Evolutionary conservation across 2,329 filamentous ascomycete genomes (phyloP).

Genomic region (Diaporthe caulivora): DNA sequence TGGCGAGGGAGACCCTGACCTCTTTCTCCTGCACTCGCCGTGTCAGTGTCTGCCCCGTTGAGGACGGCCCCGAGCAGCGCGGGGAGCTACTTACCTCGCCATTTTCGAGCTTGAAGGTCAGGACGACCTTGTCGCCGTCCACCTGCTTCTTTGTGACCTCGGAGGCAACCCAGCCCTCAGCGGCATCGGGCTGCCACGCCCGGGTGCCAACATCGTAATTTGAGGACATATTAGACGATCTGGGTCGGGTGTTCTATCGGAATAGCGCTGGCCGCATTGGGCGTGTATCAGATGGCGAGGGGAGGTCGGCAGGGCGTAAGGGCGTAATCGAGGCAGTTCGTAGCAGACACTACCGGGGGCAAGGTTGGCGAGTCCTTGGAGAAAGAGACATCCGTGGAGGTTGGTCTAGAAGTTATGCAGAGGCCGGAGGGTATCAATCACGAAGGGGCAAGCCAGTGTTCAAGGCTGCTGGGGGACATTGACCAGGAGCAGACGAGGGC

Average conservation of each 20-base stretch:
- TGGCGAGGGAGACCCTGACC: slow-evolving; percentile 81
- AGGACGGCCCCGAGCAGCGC: background rate
- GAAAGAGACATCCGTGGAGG: slow-evolving; percentile 40
- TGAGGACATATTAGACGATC: slow-evolving; percentile 77
- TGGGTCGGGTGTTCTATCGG: slow-evolving; percentile 32
- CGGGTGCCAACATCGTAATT: slow-evolving; percentile 96
- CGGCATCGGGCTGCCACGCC: slow-evolving; percentile 97
- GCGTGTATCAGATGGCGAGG: slow-evolving; percentile 30
- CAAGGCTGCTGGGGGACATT: slow-evolving; percentile 33
- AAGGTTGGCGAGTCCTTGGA: slow-evolving; percentile 39
- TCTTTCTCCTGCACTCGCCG: slow-evolving; percentile 74
- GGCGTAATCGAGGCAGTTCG: slow-evolving; percentile 33
- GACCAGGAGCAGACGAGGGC: slow-evolving; percentile 15
- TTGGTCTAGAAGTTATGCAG: slow-evolving; percentile 7
- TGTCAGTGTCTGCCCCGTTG: slow-evolving; percentile 29
- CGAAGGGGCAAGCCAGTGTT: slow-evolving; percentile 33
- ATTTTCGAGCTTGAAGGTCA: slow-evolving; percentile 91
- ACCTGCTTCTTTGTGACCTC: slow-evolving; percentile 89
- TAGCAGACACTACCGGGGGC: slow-evolving; percentile 40
- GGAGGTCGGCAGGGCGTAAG: background rate
- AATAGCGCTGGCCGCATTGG: slow-evolving; percentile 17
- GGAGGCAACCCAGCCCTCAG: slow-evolving; percentile 97
- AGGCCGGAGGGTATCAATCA: slow-evolving; percentile 34
- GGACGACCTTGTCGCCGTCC: slow-evolving; percentile 86
- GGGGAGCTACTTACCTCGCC: slow-evolving; percentile 77